These are phyloP conservation scores for Apiospora koreana DNA, from an alignment of 2,329 filamentous ascomycete species.

Conservation along the genomic window DNA sequence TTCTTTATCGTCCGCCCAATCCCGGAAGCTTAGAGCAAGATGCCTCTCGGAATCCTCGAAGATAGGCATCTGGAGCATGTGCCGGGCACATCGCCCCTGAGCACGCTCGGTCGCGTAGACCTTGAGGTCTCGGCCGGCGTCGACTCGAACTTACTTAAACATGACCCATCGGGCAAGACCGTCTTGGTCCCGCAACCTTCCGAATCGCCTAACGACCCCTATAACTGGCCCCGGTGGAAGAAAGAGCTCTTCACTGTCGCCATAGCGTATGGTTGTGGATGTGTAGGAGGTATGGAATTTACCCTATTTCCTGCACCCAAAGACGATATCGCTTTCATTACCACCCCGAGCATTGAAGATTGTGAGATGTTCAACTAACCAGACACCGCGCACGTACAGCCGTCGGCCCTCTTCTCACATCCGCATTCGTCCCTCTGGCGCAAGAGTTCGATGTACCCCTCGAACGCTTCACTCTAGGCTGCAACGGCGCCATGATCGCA, in stretches of 20 bases:
- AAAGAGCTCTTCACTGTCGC: constrained; percentile 35
- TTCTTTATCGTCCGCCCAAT: neutral
- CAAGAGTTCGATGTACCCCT: constrained; percentile 32
- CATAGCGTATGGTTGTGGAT: constrained; percentile 39
- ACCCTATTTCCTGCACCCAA: too few relatives aligned
- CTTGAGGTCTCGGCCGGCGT: constrained; percentile 3
- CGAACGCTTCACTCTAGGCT: constrained; percentile 34
- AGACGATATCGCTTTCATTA: neutral
- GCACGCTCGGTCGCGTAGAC: constrained; percentile 4
- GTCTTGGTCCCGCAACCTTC: constrained; percentile 47
- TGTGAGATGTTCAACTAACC: neutral
- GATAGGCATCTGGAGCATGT: constrained; percentile 45
- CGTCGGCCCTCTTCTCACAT: constrained; percentile 38
- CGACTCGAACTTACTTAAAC: constrained; percentile 30
- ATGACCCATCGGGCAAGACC: constrained; percentile 28
- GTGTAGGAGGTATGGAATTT: constrained; percentile 37
- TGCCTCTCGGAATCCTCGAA: constrained; percentile 51
- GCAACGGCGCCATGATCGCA: constrained; percentile 37
- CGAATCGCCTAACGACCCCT: constrained; percentile 49
- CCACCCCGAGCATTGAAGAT: neutral
- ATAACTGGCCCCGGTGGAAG: constrained; percentile 19
- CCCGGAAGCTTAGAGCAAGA: constrained; percentile 22
- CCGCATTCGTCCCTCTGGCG: constrained; percentile 37
- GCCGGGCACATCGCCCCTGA: constrained; percentile 40
- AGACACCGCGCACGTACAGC: constrained; percentile 21